These are phyloP conservation scores for Venturia asperata DNA, from an alignment of 2,329 filamentous ascomycete species.

Conservation along the genomic window DNA sequence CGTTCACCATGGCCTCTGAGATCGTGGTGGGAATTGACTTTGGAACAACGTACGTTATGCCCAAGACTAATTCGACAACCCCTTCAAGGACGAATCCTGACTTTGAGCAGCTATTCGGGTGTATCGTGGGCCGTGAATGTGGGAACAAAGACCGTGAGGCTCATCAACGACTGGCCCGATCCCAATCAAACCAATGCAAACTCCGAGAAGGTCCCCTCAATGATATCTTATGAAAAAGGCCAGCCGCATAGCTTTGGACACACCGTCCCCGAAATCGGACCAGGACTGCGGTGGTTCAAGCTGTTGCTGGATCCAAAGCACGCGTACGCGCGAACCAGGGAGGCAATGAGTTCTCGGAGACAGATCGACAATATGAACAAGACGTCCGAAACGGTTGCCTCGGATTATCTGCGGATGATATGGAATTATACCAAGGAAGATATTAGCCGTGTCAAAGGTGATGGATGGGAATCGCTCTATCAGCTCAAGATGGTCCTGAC, in stretches of 20 bases:
- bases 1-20: not conserved
- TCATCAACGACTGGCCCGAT: not conserved
- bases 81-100: not conserved
- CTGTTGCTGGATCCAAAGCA: too few relatives aligned
- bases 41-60: slow-evolving; percentile 17
- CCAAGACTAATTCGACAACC: too few relatives aligned
- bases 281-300: not conserved
- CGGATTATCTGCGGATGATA: not conserved
- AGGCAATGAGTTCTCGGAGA: not conserved
- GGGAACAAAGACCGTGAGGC: not conserved
- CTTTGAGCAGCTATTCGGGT: slow-evolving; percentile 8
- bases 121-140: not conserved
- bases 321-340: not conserved
- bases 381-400: not conserved
- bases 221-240: not conserved
- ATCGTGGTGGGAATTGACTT: slow-evolving; percentile 14
- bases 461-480: not conserved
- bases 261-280: not conserved
- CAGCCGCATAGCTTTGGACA: not conserved
- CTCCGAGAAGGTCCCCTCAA: not conserved
- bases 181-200: not conserved
- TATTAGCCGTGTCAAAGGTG: not conserved
- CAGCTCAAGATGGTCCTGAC: not conserved
- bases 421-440: not conserved
- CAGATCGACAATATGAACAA: not conserved